phyloP scores from a whole-genome alignment of 208 protist genomes.

The Trypanosoma mega region DNA sequence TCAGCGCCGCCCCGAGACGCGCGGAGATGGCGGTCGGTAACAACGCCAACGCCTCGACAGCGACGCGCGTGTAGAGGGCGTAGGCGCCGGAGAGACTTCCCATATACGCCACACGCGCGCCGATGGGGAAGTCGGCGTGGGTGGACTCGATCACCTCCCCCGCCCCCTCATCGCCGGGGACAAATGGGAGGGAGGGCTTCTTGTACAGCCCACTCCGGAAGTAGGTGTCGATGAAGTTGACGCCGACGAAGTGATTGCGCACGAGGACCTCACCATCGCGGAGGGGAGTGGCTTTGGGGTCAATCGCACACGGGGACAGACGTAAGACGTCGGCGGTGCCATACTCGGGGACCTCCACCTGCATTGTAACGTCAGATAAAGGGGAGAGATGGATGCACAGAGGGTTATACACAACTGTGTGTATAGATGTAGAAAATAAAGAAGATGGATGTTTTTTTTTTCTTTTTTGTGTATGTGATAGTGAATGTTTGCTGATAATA shows the following conservation, averaged over 20 bases:
- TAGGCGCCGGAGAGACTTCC: slow-evolving; percentile 52
- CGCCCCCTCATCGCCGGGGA: slow-evolving; percentile 72
- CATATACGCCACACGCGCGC: slow-evolving; percentile 78
- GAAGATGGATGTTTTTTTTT: too few relatives aligned
- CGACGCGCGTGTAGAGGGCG: slow-evolving; percentile 55
- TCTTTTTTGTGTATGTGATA: too few relatives aligned
- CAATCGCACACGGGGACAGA: slow-evolving; percentile 4
- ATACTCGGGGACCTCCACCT: slow-evolving; percentile 11
- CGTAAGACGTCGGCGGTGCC: slow-evolving; percentile 7
- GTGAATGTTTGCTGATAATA: too few relatives aligned
- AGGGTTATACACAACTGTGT: too few relatives aligned
- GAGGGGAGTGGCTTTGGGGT: slow-evolving; percentile 7
- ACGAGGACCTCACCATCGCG: slow-evolving; percentile 49
- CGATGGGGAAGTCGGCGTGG: slow-evolving; percentile 28
- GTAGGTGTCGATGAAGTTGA: slow-evolving; percentile 95
- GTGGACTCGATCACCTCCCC: slow-evolving; percentile 52
- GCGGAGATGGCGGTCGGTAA: slow-evolving; percentile 61
- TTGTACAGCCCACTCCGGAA: slow-evolving; percentile 78
- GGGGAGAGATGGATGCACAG: too few relatives aligned
- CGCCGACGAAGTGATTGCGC: slow-evolving; percentile 56
- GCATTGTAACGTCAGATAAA: too few relatives aligned
- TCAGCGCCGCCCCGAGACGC: slow-evolving; percentile 47
- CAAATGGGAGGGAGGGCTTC: slow-evolving; percentile 66
- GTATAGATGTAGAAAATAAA: too few relatives aligned
- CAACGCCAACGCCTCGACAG: not conserved